Evolutionary conservation across 495 filamentous ascomycete genomes (phyloP).

Genomic region (Neurospora sp.): DNA sequence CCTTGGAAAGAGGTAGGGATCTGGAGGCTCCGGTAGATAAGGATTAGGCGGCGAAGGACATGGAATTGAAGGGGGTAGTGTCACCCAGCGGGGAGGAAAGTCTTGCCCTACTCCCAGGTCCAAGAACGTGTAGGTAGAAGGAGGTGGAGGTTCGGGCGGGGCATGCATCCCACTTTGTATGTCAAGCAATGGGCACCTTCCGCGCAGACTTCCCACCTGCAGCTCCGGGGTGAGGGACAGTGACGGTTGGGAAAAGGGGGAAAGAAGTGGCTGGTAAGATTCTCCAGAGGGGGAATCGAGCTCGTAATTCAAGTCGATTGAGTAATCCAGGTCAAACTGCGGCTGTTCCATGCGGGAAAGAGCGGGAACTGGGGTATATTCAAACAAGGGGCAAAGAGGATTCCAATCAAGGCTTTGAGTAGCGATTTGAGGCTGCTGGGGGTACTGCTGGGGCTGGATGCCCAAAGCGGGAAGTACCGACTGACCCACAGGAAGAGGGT

Average conservation of each 20-base stretch:
- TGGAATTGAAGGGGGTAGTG: neutral
- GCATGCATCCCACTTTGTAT: neutral
- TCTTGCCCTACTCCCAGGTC: neutral
- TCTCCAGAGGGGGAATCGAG: neutral
- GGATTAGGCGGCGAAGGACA: neutral
- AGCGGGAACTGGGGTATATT: too few species aligned
- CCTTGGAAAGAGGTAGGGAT: neutral
- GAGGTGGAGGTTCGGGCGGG: neutral
- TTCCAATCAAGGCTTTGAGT: too few species aligned
- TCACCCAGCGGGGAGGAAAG: neutral
- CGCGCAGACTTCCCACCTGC: neutral
- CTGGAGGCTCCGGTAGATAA: neutral
- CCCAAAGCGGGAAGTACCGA: neutral
- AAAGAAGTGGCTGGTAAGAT: neutral
- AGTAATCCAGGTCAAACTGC: too few species aligned
- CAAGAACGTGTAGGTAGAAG: neutral
- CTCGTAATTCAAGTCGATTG: too few species aligned
- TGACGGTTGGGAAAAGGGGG: neutral
- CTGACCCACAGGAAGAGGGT: neutral
- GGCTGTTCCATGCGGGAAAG: too few species aligned
- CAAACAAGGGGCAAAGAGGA: too few species aligned
- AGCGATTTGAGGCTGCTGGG: too few species aligned
- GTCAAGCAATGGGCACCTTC: neutral
- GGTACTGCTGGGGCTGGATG: too few species aligned
- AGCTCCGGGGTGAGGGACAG: neutral